phyloP scores from a whole-genome alignment of 345 rosid species.

The Xanthoceras sorbifolium region DNA sequence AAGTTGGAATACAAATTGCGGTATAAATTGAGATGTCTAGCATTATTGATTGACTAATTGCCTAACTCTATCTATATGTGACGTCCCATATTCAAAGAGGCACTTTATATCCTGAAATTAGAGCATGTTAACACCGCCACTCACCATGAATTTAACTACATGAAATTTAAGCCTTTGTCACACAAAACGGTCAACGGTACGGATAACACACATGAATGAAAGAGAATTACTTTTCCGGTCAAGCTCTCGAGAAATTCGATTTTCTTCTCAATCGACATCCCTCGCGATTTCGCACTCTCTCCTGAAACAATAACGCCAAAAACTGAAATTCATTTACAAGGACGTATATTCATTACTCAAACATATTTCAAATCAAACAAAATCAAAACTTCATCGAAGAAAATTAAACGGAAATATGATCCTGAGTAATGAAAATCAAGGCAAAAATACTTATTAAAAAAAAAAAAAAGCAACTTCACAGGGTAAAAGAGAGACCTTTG shows the following conservation, averaged over 20 bases:
- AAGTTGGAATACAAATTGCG: background rate
- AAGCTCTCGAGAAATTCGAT: slow-evolving; percentile 89
- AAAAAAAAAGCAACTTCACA: too few species aligned
- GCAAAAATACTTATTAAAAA: background rate
- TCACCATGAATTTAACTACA: background rate
- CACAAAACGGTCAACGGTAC: background rate
- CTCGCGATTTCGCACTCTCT: slow-evolving; percentile 55
- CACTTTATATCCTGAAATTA: background rate
- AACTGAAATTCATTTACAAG: background rate
- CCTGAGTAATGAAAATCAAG: background rate
- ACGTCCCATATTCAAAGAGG: background rate
- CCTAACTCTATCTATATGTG: background rate
- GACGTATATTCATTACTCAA: too few species aligned
- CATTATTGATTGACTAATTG: background rate
- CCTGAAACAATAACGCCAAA: slow-evolving; percentile 39
- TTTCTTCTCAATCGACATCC: slow-evolving; percentile 80
- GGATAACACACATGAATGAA: background rate
- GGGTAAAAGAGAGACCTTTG: slow-evolving; percentile 38
- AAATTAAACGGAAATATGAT: background rate
- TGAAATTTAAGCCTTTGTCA: background rate
- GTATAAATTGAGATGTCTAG: background rate
- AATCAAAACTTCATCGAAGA: background rate
- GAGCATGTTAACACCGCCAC: slow-evolving; percentile 6
- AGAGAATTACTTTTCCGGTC: slow-evolving; percentile 61
- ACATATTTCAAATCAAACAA: background rate